Conservation (phyloP, 2,329 filamentous ascomycete genomes). For the Malbranchea cinnamomea region DNA sequence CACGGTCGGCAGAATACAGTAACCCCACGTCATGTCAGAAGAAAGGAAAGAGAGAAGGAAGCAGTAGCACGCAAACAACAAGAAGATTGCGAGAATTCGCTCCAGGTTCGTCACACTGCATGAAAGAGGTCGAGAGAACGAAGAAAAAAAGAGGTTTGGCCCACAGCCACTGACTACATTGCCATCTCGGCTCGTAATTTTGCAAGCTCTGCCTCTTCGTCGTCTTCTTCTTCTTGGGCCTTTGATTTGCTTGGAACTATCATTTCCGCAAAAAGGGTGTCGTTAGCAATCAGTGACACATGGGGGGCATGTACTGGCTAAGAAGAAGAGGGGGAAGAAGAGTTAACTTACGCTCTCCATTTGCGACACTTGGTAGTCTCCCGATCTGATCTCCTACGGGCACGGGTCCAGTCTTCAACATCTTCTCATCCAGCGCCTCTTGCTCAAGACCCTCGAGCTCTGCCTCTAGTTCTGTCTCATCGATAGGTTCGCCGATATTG, state of each 20-base stretch:
- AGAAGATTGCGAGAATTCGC: too few relatives aligned
- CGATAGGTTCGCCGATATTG: conserved; percentile 52
- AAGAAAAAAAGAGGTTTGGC: background rate
- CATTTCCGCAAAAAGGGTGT: conserved; percentile 1
- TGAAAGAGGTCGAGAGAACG: background rate
- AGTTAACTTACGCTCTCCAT: conserved; percentile 54
- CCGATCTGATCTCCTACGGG: conserved; percentile 62
- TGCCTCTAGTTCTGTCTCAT: conserved; percentile 74
- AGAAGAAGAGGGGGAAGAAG: background rate
- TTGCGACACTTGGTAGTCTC: conserved; percentile 59
- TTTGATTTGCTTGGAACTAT: conserved; percentile 33
- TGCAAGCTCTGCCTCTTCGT: conserved; percentile 87
- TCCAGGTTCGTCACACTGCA: too few relatives aligned
- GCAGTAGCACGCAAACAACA: too few relatives aligned
- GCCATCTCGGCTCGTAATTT: conserved; percentile 96
- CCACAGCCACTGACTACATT: conserved; percentile 44
- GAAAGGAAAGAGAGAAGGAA: background rate
- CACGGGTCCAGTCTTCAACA: conserved; percentile 76
- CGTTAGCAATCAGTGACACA: background rate
- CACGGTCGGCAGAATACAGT: too few relatives aligned
- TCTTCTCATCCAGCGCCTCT: conserved; percentile 81
- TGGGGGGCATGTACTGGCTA: background rate
- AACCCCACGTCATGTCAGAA: too few relatives aligned
- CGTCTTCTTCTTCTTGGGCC: conserved; percentile 56
- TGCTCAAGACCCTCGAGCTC: conserved; percentile 82